Conservation (phyloP, 2,329 filamentous ascomycete species). For the Alternaria sp. region DNA sequence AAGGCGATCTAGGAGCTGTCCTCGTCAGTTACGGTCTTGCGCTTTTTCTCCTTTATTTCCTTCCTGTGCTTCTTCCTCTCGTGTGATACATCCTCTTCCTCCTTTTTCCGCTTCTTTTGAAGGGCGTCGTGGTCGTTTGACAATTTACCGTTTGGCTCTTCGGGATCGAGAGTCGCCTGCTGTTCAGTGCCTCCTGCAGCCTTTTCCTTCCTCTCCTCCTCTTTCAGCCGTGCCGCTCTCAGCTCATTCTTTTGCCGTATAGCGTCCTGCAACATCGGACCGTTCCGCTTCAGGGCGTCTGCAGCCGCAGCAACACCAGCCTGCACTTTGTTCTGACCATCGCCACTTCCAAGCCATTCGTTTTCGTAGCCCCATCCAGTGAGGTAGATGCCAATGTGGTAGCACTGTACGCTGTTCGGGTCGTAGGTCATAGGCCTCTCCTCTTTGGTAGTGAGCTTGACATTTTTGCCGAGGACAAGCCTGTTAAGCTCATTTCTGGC, state of each 20-base stretch:
- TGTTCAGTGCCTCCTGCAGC: conserved; percentile 19
- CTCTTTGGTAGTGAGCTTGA: conserved; percentile 58
- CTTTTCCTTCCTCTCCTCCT: conserved; percentile 28
- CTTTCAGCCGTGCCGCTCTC: conserved; percentile 23
- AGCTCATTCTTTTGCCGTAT: conserved; percentile 36
- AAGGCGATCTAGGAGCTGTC: conserved; percentile 6
- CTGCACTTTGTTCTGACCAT: conserved; percentile 72
- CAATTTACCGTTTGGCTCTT: conserved; percentile 36
- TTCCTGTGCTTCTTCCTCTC: conserved; percentile 29
- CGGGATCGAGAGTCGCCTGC: conserved; percentile 3
- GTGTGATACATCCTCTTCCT: not conserved
- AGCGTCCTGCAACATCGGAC: conserved; percentile 25
- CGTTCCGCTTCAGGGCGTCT: conserved; percentile 64
- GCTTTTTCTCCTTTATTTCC: conserved; percentile 22
- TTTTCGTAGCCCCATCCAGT: conserved; percentile 73
- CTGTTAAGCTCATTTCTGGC: conserved; percentile 54
- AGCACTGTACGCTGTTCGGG: conserved; percentile 63
- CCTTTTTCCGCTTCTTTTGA: conserved; percentile 21
- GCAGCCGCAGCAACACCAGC: conserved; percentile 73
- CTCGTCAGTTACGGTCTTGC: conserved; percentile 14
- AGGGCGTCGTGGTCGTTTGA: not conserved
- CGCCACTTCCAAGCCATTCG: conserved; percentile 69
- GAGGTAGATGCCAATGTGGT: conserved; percentile 70
- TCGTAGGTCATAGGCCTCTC: conserved; percentile 61
- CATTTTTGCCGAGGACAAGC: conserved; percentile 43